These are phyloP conservation scores for Petasospora fabianii DNA, from an alignment of 1,139 yeast genomes.

Conservation along the genomic window DNA sequence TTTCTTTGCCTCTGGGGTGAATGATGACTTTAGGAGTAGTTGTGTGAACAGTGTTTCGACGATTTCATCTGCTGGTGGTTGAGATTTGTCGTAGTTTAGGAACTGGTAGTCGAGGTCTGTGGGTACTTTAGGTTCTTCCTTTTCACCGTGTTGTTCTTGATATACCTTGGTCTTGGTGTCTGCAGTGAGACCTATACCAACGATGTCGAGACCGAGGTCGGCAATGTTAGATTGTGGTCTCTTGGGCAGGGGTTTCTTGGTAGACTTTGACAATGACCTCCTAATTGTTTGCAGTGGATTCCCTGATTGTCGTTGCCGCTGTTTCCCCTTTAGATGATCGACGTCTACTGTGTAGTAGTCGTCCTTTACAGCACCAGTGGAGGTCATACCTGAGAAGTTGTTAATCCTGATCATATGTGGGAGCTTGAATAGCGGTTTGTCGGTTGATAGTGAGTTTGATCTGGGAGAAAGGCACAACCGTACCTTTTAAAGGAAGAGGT, in stretches of 20 bases:
- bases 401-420: slow-evolving; percentile 9
- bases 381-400: slow-evolving; percentile 10
- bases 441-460: no score
- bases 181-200: slow-evolving; percentile 20
- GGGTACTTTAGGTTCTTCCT: background rate
- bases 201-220: slow-evolving; percentile 22
- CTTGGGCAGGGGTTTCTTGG: slow-evolving; percentile 7
- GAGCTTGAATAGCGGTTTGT: no score
- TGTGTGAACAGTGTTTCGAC: slow-evolving; percentile 20
- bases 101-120: slow-evolving; percentile 20
- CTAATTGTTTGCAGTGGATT: slow-evolving; percentile 7
- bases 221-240: slow-evolving; percentile 10
- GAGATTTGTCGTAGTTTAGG: slow-evolving; percentile 24
- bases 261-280: slow-evolving; percentile 1
- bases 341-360: slow-evolving; percentile 4
- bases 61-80: slow-evolving; percentile 26
- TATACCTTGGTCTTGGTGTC: slow-evolving; percentile 7
- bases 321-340: slow-evolving; percentile 1
- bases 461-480: no score
- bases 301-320: background rate
- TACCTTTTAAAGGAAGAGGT: no score
- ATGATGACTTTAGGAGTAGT: slow-evolving; percentile 21
- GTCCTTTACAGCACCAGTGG: slow-evolving; percentile 5
- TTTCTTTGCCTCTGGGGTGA: slow-evolving; percentile 20
- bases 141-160: slow-evolving; percentile 7